Evolutionary conservation across 139 green algal species (phyloP).

Genomic region (Eudorina sp.): DNA sequence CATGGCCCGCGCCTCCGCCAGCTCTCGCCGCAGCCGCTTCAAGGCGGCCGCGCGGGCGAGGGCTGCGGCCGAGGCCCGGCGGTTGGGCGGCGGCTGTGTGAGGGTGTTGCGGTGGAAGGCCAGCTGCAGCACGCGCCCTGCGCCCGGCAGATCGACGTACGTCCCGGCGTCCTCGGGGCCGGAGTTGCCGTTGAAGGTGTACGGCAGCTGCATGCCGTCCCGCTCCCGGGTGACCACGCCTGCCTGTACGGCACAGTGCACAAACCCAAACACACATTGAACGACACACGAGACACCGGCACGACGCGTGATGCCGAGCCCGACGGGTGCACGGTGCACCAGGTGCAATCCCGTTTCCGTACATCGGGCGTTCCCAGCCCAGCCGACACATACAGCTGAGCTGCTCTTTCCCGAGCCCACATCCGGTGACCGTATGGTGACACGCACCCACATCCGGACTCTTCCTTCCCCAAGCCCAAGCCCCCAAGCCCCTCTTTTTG

Average conservation of each 20-base stretch:
- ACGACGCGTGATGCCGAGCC: no score
- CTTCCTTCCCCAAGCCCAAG: no score
- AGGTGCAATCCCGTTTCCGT: no score
- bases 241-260: not conserved
- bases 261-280: no score
- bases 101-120: conserved; percentile 20
- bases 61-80: not conserved
- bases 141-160: conserved; percentile 11
- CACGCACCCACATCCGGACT: no score
- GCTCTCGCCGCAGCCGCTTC: conserved; percentile 41
- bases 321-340: no score
- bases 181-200: conserved; percentile 44
- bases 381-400: no score
- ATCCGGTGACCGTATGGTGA: no score
- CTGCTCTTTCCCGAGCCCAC: no score
- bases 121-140: conserved; percentile 4
- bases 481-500: no score
- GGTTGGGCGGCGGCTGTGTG: not conserved
- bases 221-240: conserved; percentile 37
- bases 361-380: no score
- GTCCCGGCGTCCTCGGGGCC: not conserved
- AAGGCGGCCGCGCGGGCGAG: conserved; percentile 10
- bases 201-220: conserved; percentile 60
- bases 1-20: conserved; percentile 33
- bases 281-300: no score